Conservation (phyloP, 1,139 yeast genomes). For the Wickerhamomyces sp. region DNA sequence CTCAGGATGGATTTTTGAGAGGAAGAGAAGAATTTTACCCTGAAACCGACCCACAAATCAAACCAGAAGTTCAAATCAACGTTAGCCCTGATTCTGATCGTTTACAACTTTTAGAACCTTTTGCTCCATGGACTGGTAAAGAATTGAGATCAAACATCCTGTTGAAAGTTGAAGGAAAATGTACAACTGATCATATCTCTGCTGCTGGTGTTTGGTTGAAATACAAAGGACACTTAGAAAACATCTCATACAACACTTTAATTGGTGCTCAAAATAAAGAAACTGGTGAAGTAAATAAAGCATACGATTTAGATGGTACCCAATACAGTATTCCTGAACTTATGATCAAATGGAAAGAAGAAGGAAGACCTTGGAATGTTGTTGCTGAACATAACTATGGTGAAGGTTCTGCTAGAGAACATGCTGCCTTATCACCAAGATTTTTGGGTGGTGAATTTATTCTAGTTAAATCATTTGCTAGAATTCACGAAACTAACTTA, state of each 20-base stretch:
- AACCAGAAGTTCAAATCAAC: constrained; percentile 61
- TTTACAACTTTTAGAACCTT: constrained; percentile 84
- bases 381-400: constrained; percentile 98
- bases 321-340: constrained; percentile 86
- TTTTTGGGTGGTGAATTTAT: constrained; percentile 88
- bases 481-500: constrained; percentile 88
- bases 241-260: constrained; percentile 89
- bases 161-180: constrained; percentile 92
- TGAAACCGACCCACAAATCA: constrained; percentile 68
- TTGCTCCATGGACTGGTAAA: constrained; percentile 77
- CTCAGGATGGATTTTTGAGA: constrained; percentile 69
- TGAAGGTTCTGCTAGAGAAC: constrained; percentile 99
- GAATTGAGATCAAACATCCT: constrained; percentile 75
- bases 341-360: constrained; percentile 93
- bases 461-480: constrained; percentile 91
- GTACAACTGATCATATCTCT: constrained; percentile 97
- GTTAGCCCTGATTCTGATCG: constrained; percentile 79
- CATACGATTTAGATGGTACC: constrained; percentile 81
- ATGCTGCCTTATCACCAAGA: constrained; percentile 94
- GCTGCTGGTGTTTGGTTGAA: constrained; percentile 99
- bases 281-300: constrained; percentile 91
- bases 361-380: constrained; percentile 83
- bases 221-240: constrained; percentile 95
- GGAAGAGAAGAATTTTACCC: constrained; percentile 89
- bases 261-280: constrained; percentile 97